These are phyloP conservation scores for Dalbergia oliveri DNA, from an alignment of 306 rosid genomes.

Conservation along the genomic window DNA sequence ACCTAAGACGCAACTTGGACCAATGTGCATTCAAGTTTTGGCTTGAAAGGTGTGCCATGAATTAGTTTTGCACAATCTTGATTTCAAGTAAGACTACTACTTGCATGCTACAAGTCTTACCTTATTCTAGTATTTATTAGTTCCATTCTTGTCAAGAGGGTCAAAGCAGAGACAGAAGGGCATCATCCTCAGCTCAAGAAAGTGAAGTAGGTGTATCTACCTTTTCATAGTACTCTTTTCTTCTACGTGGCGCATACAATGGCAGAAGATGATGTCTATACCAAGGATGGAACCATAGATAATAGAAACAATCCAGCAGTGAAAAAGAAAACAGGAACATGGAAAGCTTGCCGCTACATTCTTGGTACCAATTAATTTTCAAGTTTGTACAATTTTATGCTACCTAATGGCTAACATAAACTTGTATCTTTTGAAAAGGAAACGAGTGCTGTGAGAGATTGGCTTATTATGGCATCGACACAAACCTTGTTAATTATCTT, in stretches of 20 bases:
- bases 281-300: background rate
- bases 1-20: too few species aligned
- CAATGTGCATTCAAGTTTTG: too few species aligned
- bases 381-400: background rate
- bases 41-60: too few species aligned
- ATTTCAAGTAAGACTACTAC: too few species aligned
- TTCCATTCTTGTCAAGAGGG: background rate
- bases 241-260: background rate
- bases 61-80: too few species aligned
- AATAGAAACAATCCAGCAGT: background rate
- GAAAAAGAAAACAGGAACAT: background rate
- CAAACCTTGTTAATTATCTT: slow-evolving; percentile 71
- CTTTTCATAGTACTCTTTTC: background rate
- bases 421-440: slow-evolving; percentile 40
- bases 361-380: background rate
- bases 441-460: slow-evolving; percentile 75
- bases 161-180: background rate
- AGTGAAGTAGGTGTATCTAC: background rate
- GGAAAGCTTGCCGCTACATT: slow-evolving; percentile 14
- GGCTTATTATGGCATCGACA: slow-evolving; percentile 74
- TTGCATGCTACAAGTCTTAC: too few species aligned
- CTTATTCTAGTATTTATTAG: background rate
- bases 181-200: background rate
- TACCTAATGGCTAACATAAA: background rate
- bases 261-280: background rate